Percentiles rank a stretch among this genome's conserved stretches.
These are phyloP conservation scores for Barnettozyma siamensis DNA, from an alignment of 805 yeast genomes.

Conservation along the genomic window DNA sequence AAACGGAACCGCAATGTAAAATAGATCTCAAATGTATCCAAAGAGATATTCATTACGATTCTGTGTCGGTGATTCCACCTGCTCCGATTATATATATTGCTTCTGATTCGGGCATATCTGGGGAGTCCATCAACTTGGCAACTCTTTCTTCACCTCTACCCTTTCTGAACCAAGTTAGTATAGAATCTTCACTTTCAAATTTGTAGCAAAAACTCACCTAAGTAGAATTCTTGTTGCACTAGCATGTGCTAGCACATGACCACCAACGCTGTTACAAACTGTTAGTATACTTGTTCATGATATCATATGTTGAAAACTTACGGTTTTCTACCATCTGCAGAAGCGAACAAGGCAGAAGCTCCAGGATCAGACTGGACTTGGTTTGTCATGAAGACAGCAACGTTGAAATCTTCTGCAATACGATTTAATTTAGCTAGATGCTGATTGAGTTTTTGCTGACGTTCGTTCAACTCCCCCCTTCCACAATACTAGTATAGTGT, in stretches of 20 bases:
- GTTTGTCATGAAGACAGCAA: constrained; percentile 69
- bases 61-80: constrained; percentile 57
- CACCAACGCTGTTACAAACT: constrained; percentile 45
- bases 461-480: constrained; percentile 69
- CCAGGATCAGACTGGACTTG: constrained; percentile 85
- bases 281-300: constrained; percentile 4
- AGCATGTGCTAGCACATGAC: constrained; percentile 77
- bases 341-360: constrained; percentile 70
- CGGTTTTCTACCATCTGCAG: constrained; percentile 81
- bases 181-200: too few species aligned
- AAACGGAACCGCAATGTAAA: too few species aligned
- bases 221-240: constrained; percentile 71
- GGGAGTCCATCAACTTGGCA: constrained; percentile 74
- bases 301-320: too few species aligned
- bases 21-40: too few species aligned
- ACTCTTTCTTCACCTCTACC: constrained; percentile 79
- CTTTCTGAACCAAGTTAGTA: constrained; percentile 36
- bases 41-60: constrained; percentile 21
- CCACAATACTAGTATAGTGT: too few species aligned
- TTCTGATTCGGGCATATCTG: constrained; percentile 77
- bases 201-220: constrained; percentile 15
- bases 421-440: constrained; percentile 48
- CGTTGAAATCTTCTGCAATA: constrained; percentile 71
- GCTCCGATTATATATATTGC: constrained; percentile 68
- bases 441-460: constrained; percentile 64